Percentiles rank a stretch among this genome's conserved stretches.
These are phyloP conservation scores for Podila minutissima DNA, from an alignment of 192 early-diverging fungal genomes.

Conservation along the genomic window DNA sequence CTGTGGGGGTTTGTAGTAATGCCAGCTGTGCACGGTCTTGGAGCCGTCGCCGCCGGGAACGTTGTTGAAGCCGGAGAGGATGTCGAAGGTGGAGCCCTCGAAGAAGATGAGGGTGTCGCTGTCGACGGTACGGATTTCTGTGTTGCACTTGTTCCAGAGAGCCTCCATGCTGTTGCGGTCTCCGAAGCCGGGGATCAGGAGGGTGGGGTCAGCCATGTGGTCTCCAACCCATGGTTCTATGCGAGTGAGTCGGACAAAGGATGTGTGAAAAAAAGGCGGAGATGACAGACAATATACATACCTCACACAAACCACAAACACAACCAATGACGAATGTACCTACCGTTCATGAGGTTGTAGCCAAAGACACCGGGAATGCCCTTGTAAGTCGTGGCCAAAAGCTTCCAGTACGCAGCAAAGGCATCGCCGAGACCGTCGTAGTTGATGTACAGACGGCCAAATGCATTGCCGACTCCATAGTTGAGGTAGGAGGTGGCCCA, in stretches of 20 bases:
- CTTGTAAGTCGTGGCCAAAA: constrained; percentile 61
- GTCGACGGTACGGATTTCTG: constrained; percentile 61
- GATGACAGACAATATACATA: neutral
- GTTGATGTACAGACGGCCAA: constrained; percentile 64
- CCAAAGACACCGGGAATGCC: constrained; percentile 63
- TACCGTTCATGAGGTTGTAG: constrained; percentile 70
- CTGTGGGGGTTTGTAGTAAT: constrained; percentile 64
- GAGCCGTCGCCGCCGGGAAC: constrained; percentile 62
- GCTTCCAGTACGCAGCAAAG: constrained; percentile 67
- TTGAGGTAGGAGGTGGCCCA: constrained; percentile 54
- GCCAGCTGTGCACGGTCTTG: constrained; percentile 58
- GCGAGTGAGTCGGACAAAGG: too few relatives aligned
- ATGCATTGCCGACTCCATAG: constrained; percentile 57
- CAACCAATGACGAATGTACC: neutral
- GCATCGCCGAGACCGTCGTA: constrained; percentile 61
- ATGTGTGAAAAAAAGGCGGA: neutral
- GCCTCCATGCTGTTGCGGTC: constrained; percentile 57
- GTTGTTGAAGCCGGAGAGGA: constrained; percentile 50
- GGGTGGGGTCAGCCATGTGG: constrained; percentile 51
- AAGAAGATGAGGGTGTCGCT: constrained; percentile 64
- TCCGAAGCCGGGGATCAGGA: constrained; percentile 58
- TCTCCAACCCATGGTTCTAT: constrained; percentile 66
- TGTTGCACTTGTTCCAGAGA: constrained; percentile 59
- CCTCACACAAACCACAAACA: neutral
- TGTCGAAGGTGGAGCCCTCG: constrained; percentile 65